These are phyloP conservation scores for Suhomyces sp. DNA, from an alignment of 805 yeast genomes.

Conservation along the genomic window DNA sequence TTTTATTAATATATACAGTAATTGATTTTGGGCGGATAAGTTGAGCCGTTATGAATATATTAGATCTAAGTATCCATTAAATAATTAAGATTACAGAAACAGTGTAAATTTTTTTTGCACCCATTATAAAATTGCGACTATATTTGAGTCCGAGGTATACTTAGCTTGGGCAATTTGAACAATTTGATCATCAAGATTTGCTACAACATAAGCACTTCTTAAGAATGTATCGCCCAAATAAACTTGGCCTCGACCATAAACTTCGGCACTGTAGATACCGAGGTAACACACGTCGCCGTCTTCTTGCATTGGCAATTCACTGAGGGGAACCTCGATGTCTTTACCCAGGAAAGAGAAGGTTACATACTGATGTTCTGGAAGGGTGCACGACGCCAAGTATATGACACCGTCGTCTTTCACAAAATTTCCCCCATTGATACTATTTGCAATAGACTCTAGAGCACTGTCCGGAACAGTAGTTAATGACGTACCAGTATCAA, in stretches of 20 bases:
- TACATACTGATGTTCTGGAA: slow-evolving; percentile 6
- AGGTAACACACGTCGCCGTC: background rate
- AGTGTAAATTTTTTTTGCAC: too few species aligned
- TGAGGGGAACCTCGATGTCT: slow-evolving; percentile 6
- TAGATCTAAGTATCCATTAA: background rate
- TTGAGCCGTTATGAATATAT: background rate
- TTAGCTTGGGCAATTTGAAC: slow-evolving; percentile 45
- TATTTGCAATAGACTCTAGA: background rate
- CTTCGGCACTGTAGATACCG: background rate
- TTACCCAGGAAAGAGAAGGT: slow-evolving; percentile 7
- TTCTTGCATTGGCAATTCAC: slow-evolving; percentile 3
- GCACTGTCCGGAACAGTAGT: slow-evolving; percentile 5
- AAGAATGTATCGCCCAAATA: slow-evolving; percentile 66
- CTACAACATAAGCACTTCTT: slow-evolving; percentile 61
- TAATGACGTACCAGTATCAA: slow-evolving; percentile 10
- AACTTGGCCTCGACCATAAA: background rate
- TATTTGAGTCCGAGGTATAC: slow-evolving; percentile 15
- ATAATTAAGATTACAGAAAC: too few species aligned
- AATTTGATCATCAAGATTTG: slow-evolving; percentile 54
- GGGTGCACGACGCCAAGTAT: slow-evolving; percentile 2
- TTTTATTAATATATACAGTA: slow-evolving; percentile 6
- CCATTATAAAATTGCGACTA: slow-evolving; percentile 3
- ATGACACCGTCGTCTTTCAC: background rate
- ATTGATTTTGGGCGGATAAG: background rate
- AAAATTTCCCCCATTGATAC: background rate